A percentile compares a stretch with the other conserved stretches of the same genome.
Conservation (phyloP, 23 red algal genomes). For the Gracilaria vermiculophylla region DNA sequence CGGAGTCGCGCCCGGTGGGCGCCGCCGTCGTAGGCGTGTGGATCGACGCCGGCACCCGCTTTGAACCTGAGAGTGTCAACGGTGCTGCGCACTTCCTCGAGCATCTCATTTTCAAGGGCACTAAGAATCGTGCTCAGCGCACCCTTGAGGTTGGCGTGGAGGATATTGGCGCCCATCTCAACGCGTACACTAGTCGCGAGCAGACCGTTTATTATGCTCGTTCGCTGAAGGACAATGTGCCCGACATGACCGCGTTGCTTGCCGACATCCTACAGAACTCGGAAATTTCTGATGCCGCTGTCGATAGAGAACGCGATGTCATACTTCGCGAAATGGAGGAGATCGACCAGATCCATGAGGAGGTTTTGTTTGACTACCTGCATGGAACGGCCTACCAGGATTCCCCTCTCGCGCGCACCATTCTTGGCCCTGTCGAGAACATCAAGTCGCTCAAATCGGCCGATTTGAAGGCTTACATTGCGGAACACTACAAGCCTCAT, state of each 20-base stretch:
- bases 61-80: conserved; percentile 82
- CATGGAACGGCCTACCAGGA: conserved; percentile 94
- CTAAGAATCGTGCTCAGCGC: conserved; percentile 79
- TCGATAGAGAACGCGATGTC: conserved; percentile 94
- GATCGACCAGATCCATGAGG: conserved; percentile 91
- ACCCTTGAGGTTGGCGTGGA: conserved; percentile 89
- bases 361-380: conserved; percentile 97
- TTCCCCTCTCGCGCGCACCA: conserved; percentile 87
- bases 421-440: conserved; percentile 90
- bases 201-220: conserved; percentile 98
- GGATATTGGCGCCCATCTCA: conserved; percentile 96
- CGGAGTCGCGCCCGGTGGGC: conserved; percentile 66
- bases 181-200: conserved; percentile 98
- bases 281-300: conserved; percentile 76
- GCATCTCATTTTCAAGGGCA: conserved; percentile 99
- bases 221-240: conserved; percentile 77
- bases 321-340: conserved; percentile 97
- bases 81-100: conserved; percentile 99
- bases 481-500: conserved; percentile 93
- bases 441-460: conserved; percentile 84
- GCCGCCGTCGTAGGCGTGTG: conserved; percentile 95
- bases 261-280: conserved; percentile 98
- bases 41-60: conserved; percentile 95
- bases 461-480: conserved; percentile 84
- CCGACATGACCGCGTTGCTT: conserved; percentile 76